These are phyloP conservation scores for Zymoseptoria passerinii DNA, from an alignment of 2,329 filamentous ascomycete species.

Conservation along the genomic window DNA sequence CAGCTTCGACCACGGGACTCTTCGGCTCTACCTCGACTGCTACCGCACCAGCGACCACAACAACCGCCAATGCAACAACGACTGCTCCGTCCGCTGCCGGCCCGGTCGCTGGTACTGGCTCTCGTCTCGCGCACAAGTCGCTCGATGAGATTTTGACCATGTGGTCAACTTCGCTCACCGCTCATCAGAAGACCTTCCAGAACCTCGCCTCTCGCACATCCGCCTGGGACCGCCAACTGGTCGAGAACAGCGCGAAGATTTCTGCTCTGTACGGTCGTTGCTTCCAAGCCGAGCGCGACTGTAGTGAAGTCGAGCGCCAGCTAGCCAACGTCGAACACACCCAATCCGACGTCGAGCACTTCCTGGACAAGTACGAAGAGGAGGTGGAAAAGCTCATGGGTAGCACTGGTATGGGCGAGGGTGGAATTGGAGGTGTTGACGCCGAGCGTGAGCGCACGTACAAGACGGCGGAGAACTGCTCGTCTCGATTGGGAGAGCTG, in stretches of 20 bases:
- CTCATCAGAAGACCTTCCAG: slow-evolving; percentile 96
- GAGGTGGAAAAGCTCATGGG: slow-evolving; percentile 87
- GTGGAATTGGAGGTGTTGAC: slow-evolving; percentile 68
- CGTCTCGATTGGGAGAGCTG: slow-evolving; percentile 85
- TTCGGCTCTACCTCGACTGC: slow-evolving; percentile 1
- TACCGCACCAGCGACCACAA: slow-evolving; percentile 2
- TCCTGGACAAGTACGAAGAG: slow-evolving; percentile 82
- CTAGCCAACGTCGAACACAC: slow-evolving; percentile 82
- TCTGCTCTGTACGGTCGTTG: slow-evolving; percentile 86
- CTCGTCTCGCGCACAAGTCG: slow-evolving; percentile 92
- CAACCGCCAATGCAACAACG: neutral
- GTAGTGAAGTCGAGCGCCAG: slow-evolving; percentile 87
- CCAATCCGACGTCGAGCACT: slow-evolving; percentile 80
- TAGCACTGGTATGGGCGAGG: slow-evolving; percentile 51
- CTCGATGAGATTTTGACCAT: slow-evolving; percentile 98
- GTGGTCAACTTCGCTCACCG: slow-evolving; percentile 90
- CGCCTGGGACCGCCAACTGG: slow-evolving; percentile 82
- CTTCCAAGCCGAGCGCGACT: slow-evolving; percentile 87
- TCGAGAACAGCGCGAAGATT: slow-evolving; percentile 92
- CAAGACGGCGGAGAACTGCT: slow-evolving; percentile 88
- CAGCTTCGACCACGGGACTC: neutral
- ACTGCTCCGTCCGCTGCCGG: slow-evolving; percentile 50
- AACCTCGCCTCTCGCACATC: slow-evolving; percentile 80
- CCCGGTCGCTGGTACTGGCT: slow-evolving; percentile 68
- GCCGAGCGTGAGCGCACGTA: slow-evolving; percentile 92